phyloP scores from a whole-genome alignment of 176 grass and related monocot species.

The Dactylis glomerata region DNA sequence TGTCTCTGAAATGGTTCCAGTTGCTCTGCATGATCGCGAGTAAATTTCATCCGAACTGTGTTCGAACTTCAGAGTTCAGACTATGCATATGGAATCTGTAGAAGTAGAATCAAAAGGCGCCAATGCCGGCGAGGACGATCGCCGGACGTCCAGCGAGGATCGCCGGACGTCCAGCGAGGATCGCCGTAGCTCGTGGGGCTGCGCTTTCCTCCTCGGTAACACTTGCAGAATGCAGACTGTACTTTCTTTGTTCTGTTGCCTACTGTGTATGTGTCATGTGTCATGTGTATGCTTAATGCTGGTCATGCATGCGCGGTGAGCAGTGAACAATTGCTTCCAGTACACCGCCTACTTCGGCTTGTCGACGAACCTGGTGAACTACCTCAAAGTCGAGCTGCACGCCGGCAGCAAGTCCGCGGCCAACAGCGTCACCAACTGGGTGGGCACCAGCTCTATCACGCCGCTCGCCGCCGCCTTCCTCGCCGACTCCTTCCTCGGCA shows the following conservation, averaged over 20 bases:
- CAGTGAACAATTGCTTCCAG: conserved; percentile 36
- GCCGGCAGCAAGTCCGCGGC: conserved; percentile 46
- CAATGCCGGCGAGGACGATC: neutral
- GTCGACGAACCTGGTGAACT: conserved; percentile 59
- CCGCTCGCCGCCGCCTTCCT: conserved; percentile 50
- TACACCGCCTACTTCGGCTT: conserved; percentile 30
- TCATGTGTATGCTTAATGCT: neutral
- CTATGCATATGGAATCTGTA: conserved; percentile 32
- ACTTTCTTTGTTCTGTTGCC: neutral
- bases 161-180: conserved; percentile 24
- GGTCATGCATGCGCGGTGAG: neutral
- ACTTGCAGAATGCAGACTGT: neutral
- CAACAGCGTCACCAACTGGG: conserved; percentile 52
- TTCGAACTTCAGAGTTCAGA: neutral
- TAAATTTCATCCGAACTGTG: neutral
- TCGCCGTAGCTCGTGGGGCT: conserved; percentile 23
- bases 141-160: conserved; percentile 23
- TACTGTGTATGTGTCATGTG: neutral
- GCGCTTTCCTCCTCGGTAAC: conserved; percentile 39
- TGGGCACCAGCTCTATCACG: conserved; percentile 36
- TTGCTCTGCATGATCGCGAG: neutral
- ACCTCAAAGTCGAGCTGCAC: conserved; percentile 39
- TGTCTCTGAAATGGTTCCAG: neutral
- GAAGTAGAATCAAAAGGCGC: conserved; percentile 12
- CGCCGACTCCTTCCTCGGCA: conserved; percentile 51